Base-by-base conservation (phyloP, 345 rosid species). In the Aurinia saxatilis region DNA sequence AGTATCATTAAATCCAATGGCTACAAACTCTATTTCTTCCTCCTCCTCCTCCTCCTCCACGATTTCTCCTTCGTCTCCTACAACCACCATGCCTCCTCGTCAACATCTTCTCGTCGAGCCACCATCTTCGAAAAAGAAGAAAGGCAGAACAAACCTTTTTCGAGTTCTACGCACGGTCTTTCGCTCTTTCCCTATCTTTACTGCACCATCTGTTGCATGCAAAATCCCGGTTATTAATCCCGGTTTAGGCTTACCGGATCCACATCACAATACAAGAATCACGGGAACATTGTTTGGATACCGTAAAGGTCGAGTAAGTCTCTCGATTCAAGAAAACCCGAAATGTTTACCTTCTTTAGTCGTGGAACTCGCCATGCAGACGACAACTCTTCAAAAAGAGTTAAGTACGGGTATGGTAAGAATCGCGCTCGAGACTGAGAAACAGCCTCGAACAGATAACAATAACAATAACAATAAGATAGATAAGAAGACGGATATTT, bases 171-270 rank as follows among this genome's bases (percentile, higher is more conserved):
- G 91, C 7, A 77, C 91, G 2, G 84, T 79, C 7, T 82, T 88
- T 75, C 79, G 82, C 14, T 84, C 98, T 3, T 81, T 91, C 34
- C 96, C 95, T 0, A 86, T 91, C 62, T 82, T 84, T 17, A 65
- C 91, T 0, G 49, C 89, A 0, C 63, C 74, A 53, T 11, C 73
- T 8, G 38, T 60, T 25, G 18, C 71, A 4, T 88, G 95, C 72
- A 84, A 80, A 60, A 77, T 84, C 18, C 91, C 96, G 3, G 77
- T 80, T 48, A 57, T 63, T 0, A 23, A 68, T 34, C 46, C 63
- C 61, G 67, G 73, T 42, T 76, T 80, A 10, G 65, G 56, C 14
- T 54, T 76, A 53, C 73, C 71, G 0, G 72, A 69, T 0, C 69
- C 60, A 2, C 57, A 74, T 11, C 36, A 67, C 29, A 80, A 76